Base-by-base conservation (phyloP, 2,329 filamentous ascomycete genomes). In the Grosmannia penicillata region DNA sequence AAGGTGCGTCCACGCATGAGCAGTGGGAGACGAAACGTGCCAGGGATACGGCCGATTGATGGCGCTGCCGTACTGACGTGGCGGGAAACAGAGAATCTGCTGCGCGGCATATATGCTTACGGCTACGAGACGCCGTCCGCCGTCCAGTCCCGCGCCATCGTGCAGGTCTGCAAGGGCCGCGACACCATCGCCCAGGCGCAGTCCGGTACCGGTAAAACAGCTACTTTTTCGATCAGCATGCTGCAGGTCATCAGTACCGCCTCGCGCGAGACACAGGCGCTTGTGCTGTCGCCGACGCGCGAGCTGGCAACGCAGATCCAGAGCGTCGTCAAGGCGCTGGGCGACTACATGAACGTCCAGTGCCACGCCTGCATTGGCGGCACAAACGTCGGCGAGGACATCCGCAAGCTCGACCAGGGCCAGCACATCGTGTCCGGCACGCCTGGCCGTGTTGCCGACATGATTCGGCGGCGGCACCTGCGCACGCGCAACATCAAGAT, bases 331-430 rank as follows among this genome's bases (percentile, higher is more conserved):
- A 93, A 96, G 78, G 91, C 91, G n/a, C 75, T 98, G n/a, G 91
- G 91, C 48, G 91, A 98, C 62, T 98, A 95, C 69, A 96, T 98
- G 91, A 95, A 95, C 56, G 85, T 98, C 4, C 87, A 98, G 62
- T 98, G 91, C 64, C 91, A 98, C 54, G 89, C 91, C 43, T 98
- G 91, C 62, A 96, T 98, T 53, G 91, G 91, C 49, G 91, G 91
- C 43, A 98, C 91, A 49, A 96, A 94, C 55, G 87, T 98, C 27
- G 86, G 91, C 51, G 91, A 96, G 57, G 91, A 98, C 56, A 98
- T 98, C 51, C 80, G 84, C 58, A 93, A 93, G 65, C 82, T 98
- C 45, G 86, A 96, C 58, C 91, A 96, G 53, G 91, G 91, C 46
- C 91, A 94, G 60, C 91, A 98, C 56, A 89, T 98, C 44, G 91